Evolutionary conservation across 345 rosid species (phyloP).

Genomic region (Arabis hirsuta): DNA sequence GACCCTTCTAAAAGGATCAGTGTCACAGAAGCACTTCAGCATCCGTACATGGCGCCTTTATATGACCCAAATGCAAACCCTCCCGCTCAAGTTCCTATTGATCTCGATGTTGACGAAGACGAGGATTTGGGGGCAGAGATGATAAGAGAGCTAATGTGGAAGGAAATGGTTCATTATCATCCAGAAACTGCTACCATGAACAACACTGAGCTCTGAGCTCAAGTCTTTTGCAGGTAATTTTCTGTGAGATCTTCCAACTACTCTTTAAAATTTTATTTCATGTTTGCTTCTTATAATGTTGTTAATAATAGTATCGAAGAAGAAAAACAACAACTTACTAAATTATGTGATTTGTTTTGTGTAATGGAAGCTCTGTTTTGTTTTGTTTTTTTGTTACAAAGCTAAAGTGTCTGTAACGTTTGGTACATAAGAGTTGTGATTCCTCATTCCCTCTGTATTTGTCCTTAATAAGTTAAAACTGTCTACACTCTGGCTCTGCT

Average conservation of each 20-base stretch:
- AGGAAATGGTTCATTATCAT: conserved; percentile 82
- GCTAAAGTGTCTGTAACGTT: conserved; percentile 34
- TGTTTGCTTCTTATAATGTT: conserved; percentile 26
- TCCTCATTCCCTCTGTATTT: conserved; percentile 8
- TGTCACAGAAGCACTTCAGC: conserved; percentile 84
- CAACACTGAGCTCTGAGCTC: conserved; percentile 15
- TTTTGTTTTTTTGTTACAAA: conserved; percentile 13
- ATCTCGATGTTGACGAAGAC: conserved; percentile 74
- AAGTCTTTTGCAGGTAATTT: conserved; percentile 17
- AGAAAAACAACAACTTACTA: conserved; percentile 10
- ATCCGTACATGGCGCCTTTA: conserved; percentile 79
- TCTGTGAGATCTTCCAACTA: conserved; percentile 21
- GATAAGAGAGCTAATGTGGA: conserved; percentile 92
- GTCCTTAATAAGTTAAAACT: background rate
- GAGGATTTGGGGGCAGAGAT: conserved; percentile 61
- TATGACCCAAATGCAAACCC: conserved; percentile 70
- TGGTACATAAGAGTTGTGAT: conserved; percentile 33
- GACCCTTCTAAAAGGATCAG: conserved; percentile 88
- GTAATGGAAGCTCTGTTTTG: conserved; percentile 28
- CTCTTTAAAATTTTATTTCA: background rate
- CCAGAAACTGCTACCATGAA: conserved; percentile 51
- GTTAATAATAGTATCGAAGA: conserved; percentile 30
- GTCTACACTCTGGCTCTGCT: background rate
- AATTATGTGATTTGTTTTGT: conserved; percentile 14
- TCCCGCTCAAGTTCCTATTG: conserved; percentile 75